A percentile compares a stretch with the other conserved stretches of the same genome.
These are phyloP conservation scores for Chlorella sp. DNA, from an alignment of 139 green algal species.

Conservation along the genomic window DNA sequence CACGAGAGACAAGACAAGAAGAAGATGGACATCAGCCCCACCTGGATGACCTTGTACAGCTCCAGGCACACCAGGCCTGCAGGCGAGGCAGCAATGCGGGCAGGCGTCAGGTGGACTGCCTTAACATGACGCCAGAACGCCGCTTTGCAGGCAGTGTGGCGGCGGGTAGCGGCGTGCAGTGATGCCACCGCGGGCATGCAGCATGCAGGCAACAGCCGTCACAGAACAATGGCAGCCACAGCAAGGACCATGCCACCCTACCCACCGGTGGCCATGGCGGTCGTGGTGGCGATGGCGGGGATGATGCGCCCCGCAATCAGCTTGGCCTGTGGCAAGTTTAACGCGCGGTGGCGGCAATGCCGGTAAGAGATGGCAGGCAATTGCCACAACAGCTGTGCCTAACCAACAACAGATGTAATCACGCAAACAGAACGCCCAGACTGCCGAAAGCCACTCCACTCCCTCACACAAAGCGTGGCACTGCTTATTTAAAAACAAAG, in stretches of 20 bases:
- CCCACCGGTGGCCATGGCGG: slow-evolving; percentile 87
- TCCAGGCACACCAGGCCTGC: slow-evolving; percentile 95
- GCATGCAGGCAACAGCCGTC: neutral
- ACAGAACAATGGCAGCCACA: no score
- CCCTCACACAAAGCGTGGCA: no score
- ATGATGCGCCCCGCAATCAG: slow-evolving; percentile 98
- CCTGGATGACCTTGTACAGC: slow-evolving; percentile 92
- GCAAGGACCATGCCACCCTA: no score
- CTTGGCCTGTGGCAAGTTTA: slow-evolving; percentile 86
- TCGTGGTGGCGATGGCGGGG: slow-evolving; percentile 97
- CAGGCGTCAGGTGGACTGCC: neutral
- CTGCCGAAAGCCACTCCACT: no score
- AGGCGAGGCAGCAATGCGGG: slow-evolving; percentile 52
- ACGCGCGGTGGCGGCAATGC: neutral
- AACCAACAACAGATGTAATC: no score
- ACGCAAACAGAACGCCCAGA: no score
- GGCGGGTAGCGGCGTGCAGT: neutral
- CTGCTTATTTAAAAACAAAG: no score
- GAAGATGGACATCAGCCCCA: neutral
- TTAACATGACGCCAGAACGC: no score
- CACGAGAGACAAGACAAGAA: neutral
- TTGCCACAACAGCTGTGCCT: no score
- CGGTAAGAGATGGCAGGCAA: no score
- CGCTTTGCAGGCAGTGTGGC: neutral
- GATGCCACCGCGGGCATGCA: neutral